These are phyloP conservation scores for Aquilaria agallochum DNA, from an alignment of 441 rosid species.

Conservation along the genomic window DNA sequence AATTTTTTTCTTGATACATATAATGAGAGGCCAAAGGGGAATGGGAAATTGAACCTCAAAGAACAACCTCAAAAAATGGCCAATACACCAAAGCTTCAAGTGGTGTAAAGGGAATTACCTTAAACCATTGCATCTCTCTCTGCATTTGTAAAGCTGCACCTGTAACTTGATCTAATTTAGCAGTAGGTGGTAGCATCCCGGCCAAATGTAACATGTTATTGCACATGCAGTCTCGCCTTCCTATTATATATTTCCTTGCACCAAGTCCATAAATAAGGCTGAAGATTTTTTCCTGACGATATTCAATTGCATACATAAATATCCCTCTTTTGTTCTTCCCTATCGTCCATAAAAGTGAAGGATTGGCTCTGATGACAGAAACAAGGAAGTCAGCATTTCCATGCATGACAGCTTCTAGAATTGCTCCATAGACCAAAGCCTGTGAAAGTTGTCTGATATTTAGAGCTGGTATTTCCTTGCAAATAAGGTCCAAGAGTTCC, in stretches of 20 bases:
- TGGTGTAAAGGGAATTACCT: conserved; percentile 4
- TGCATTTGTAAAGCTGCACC: conserved; percentile 17
- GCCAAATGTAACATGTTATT: conserved; percentile 9
- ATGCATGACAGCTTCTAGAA: neutral
- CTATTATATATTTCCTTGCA: neutral
- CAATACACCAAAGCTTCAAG: neutral
- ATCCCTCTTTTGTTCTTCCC: neutral
- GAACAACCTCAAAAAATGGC: no score
- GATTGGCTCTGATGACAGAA: neutral
- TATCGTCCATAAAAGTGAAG: neutral
- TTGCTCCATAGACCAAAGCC: neutral
- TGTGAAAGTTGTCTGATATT: neutral
- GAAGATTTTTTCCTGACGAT: conserved; percentile 11
- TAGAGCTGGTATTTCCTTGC: neutral
- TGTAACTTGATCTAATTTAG: neutral
- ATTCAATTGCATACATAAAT: conserved; percentile 2
- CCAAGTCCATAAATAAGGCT: neutral
- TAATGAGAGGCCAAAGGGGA: no score
- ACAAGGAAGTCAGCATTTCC: neutral
- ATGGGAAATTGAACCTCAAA: no score
- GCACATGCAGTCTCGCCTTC: neutral
- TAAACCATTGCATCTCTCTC: conserved; percentile 17
- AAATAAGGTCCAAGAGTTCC: neutral
- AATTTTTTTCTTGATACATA: no score
- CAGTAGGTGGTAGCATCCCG: conserved; percentile 2